Percentiles rank a stretch among this genome's conserved stretches.
These are phyloP conservation scores for Verticillium longisporum DNA, from an alignment of 2,329 filamentous ascomycete genomes.

Conservation along the genomic window DNA sequence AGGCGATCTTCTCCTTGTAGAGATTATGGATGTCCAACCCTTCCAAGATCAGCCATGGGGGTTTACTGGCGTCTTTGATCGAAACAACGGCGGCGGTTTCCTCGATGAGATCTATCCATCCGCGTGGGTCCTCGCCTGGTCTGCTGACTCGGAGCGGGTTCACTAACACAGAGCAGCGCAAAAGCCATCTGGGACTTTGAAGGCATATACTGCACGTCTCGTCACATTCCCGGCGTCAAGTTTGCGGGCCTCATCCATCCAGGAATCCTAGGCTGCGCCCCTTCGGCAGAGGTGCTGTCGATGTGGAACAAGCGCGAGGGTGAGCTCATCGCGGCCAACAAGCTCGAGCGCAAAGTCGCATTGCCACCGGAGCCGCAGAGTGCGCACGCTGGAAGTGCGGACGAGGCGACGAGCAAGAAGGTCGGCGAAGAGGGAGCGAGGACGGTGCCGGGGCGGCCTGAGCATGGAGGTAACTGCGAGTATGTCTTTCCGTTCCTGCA, in stretches of 20 bases:
- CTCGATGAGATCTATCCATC: slow-evolving; percentile 81
- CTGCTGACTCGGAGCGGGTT: background rate
- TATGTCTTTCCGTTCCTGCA: slow-evolving; percentile 11
- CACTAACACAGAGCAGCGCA: slow-evolving; percentile 20
- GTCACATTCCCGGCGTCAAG: slow-evolving; percentile 80
- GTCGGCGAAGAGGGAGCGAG: slow-evolving; percentile 73
- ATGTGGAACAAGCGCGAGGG: slow-evolving; percentile 81
- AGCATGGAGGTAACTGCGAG: slow-evolving; percentile 87
- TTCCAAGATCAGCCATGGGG: slow-evolving; percentile 84
- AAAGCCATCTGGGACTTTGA: slow-evolving; percentile 57
- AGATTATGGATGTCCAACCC: slow-evolving; percentile 91
- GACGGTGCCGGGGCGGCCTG: slow-evolving; percentile 77
- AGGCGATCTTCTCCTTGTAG: slow-evolving; percentile 77
- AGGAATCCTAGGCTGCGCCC: slow-evolving; percentile 84
- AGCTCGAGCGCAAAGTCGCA: slow-evolving; percentile 66
- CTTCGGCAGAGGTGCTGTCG: slow-evolving; percentile 67
- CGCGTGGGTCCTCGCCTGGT: slow-evolving; percentile 45
- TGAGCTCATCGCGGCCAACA: slow-evolving; percentile 66
- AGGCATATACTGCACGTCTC: slow-evolving; percentile 65
- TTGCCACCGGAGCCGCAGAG: slow-evolving; percentile 67
- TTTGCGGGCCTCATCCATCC: slow-evolving; percentile 89
- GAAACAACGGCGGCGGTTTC: slow-evolving; percentile 80
- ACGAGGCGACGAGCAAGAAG: slow-evolving; percentile 51
- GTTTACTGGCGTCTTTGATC: slow-evolving; percentile 77
- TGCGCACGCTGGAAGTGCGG: slow-evolving; percentile 64